Evolutionary conservation across 495 filamentous ascomycete species (phyloP), one percentile per base, ranked within the genome.

Genomic region (Trichocladium uniseriatum): DNA sequence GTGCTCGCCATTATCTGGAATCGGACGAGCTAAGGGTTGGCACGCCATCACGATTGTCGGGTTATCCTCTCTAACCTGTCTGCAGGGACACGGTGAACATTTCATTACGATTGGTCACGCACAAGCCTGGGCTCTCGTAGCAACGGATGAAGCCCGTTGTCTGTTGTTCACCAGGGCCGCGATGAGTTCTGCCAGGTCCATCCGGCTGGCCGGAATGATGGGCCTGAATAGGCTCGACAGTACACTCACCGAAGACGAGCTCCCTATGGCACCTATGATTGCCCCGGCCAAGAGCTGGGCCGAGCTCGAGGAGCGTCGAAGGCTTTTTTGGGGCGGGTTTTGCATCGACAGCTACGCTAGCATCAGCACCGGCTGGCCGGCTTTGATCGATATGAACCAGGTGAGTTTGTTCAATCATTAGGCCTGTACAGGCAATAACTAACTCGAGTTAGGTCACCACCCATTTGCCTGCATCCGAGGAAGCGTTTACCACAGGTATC

Each of bases 321-420:
- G 77, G 9, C 49, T 70, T 5, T 79, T 79, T 47, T 80, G 76
- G 77, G 69, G 63, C 8, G 60, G 70, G 1, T 79, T 75, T 38
- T 65, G 66, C 19, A 67, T 78, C 20, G 76, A 80, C 50, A 61
- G 67, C 16, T 75, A 75, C 39, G 65, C 60, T 16, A 67, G 60
- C 44, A 67, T 73, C 38, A 71, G 68, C 18, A 73, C 71, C 2
- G 72, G 71, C 1, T 77, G 71, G 71, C 68, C 73, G 6, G 60
- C 58, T 22, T 43, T 75, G 20, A 67, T 75, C 39, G 67, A 74
- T 24, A 38, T 58, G 5, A 51, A 58, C 31, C 65, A 73, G 38
- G 71, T 67, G 55, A 45, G 63, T 22, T 21, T 6, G 7, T 1
- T 35, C 1, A 1, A 13, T 24, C 18, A 18, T 6, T 13, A 15